Base-by-base conservation (phyloP, 768 basidiomycete species). In the Lyophyllum semitale region DNA sequence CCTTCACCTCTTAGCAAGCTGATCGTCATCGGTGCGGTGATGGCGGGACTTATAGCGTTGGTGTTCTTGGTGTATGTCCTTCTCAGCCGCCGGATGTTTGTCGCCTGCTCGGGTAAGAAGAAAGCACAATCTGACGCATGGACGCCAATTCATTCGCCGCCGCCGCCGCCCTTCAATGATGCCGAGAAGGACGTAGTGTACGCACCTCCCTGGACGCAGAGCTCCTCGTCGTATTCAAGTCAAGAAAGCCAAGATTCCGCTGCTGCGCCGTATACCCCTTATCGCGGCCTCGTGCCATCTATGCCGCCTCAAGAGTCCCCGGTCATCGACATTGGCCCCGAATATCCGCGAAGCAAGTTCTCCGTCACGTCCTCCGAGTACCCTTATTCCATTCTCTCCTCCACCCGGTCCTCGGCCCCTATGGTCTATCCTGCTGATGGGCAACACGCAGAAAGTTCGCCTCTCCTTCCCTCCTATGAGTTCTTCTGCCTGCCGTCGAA, bases 351-450 rank as follows among this genome's bases (percentile, higher is more conserved):
- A 46, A 69, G 68, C 61, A 68, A 67, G 50, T 71, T 69, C 48
- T 71, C 70, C 17, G 58, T 70, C 33, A 63, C 65, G 30, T 70
- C 68, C 27, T 71, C 70, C 5, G 68, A 71, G 44, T 71, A 68
- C 32, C 58, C 65, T 0, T 9, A 51, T 56, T 68, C 70, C 8
- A 18, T 57, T 32, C 25, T 55, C 33, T 53, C 62, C 30, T 57
- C 56, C 13, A 42, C 55, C 12, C 12, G 17, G 8, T 52, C 61
- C 15, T 46, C 44, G 38, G 23, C 20, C 38, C 29, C 49, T 29
- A 3, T 41, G n/a, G 20, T 37, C 38, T 0, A 5, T 13, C 43
- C 54, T 11, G 22, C 27, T 12, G 38, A 41, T 2, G 18, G 13
- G 37, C 38, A 52, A 9, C 42, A 40, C 2, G 2, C 32, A 8